Evolutionary conservation across 1,139 yeast species (phyloP).

Genomic region (Pneumocystis carinii): DNA sequence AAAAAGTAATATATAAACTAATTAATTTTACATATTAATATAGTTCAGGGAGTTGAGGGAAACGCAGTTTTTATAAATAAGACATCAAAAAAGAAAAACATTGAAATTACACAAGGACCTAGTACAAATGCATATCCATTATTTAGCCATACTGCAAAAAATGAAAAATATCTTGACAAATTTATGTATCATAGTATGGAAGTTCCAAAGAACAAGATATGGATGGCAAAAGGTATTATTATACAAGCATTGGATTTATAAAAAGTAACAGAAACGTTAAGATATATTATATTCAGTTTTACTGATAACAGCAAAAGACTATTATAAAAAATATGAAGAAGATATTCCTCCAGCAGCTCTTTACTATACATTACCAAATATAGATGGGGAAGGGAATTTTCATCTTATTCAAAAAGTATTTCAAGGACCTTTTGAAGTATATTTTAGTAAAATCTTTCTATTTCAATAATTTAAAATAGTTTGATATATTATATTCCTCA

Average conservation of each 20-base stretch:
- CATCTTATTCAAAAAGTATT: constrained; percentile 68
- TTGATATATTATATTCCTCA: constrained; percentile 46
- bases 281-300: neutral
- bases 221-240: constrained; percentile 74
- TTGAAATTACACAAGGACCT: constrained; percentile 22
- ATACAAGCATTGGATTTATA: constrained; percentile 15
- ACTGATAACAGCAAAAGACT: constrained; percentile 24
- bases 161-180: constrained; percentile 35
- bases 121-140: constrained; percentile 21
- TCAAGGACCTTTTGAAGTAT: constrained; percentile 39
- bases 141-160: constrained; percentile 18
- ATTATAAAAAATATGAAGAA: constrained; percentile 21
- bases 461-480: constrained; percentile 28
- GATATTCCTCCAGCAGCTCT: constrained; percentile 27
- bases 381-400: constrained; percentile 54
- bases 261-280: neutral
- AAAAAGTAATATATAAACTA: neutral
- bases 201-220: constrained; percentile 57
- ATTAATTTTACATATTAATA: neutral
- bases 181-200: constrained; percentile 34
- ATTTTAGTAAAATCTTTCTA: neutral
- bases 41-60: neutral
- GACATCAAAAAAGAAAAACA: constrained; percentile 16
- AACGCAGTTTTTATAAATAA: neutral
- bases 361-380: constrained; percentile 41